Base-by-base conservation (phyloP, 805 yeast genomes). In the Tetrapisispora namnaoensis region DNA sequence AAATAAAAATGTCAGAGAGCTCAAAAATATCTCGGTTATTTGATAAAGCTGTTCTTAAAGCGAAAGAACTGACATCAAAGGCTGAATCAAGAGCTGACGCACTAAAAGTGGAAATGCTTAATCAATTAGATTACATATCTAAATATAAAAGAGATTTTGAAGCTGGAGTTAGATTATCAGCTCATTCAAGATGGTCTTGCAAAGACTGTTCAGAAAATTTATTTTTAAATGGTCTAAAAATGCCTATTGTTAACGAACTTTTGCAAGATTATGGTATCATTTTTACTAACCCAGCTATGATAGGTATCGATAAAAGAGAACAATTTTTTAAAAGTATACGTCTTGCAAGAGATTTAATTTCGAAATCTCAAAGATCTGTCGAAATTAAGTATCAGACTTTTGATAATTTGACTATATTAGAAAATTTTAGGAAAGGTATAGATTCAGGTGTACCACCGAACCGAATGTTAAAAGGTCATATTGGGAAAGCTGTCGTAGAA, bases 371-470 rank as follows among this genome's bases (percentile, higher is more conserved):
- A 24, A 54, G 67, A 41, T 41, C 52, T 8, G 28, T 40, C 14
- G 49, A 53, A 4, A 47, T 53, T 4, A 63, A 63, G 45, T 48
- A 49, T 3, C 37, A 54, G 28, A 53, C 60, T 17, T 43, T 49
- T 39, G 53, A 54, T 28, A 47, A 52, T 4, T 45, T 63, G 17
- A 55, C 51, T 17, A 30, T 52, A 2, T 44, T 63, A 8, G 57
- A 53, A n/a, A 46, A 51, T 13, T 51, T 63, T 37, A 54, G 63
- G 38, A 53, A 53, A 43, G 47, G 51, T 21, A 57, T 60, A 17
- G 67, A 63, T 47, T 40, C 55, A 2, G 68, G 68, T 11, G 46
- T 49, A 14, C 60, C 62, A 1, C 65, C 62, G 14, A 52, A 55
- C 10, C 36, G 49, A 4, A 40, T 42, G 14, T 43, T 48, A 9